Evolutionary conservation across 768 basidiomycete species (phyloP).

Genomic region (Termitomyces eurrhizus): DNA sequence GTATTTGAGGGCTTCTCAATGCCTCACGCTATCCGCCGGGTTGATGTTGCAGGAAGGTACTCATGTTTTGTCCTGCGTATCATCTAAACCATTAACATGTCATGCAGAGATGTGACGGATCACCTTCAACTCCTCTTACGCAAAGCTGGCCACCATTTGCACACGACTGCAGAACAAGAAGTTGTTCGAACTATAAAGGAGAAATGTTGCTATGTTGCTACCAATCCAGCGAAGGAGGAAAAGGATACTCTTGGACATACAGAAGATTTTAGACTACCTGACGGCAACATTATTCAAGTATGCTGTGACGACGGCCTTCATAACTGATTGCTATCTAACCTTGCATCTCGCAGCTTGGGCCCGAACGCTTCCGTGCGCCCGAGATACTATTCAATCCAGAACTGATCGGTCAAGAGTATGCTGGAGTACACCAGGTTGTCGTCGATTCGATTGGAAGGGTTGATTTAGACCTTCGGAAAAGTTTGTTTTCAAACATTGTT

Average conservation of each 20-base stretch:
- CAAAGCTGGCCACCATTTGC: constrained; percentile 91
- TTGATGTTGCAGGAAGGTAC: constrained; percentile 95
- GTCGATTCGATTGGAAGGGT: constrained; percentile 98
- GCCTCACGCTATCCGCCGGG: constrained; percentile 95
- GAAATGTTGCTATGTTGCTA: constrained; percentile 93
- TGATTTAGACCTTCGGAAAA: constrained; percentile 94
- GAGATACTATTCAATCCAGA: constrained; percentile 98
- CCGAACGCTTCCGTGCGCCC: constrained; percentile 94
- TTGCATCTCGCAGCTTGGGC: constrained; percentile 64
- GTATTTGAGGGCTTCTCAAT: constrained; percentile 99
- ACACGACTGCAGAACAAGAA: constrained; percentile 96
- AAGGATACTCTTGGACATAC: constrained; percentile 75
- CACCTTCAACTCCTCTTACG: constrained; percentile 91
- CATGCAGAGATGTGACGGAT: constrained; percentile 87
- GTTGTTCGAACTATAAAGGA: constrained; percentile 98
- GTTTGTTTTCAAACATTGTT: constrained; percentile 93
- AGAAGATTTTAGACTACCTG: constrained; percentile 92
- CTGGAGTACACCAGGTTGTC: constrained; percentile 96
- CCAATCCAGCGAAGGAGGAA: constrained; percentile 93
- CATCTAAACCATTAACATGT: constrained; percentile 13
- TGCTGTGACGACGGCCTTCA: constrained; percentile 8
- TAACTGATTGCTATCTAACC: constrained; percentile 13
- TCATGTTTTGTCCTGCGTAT: background rate
- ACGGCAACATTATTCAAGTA: constrained; percentile 91
- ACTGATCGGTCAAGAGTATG: constrained; percentile 92